phyloP scores from a whole-genome alignment of 352 stramenopile species.

The Phytophthora citrophthora region DNA sequence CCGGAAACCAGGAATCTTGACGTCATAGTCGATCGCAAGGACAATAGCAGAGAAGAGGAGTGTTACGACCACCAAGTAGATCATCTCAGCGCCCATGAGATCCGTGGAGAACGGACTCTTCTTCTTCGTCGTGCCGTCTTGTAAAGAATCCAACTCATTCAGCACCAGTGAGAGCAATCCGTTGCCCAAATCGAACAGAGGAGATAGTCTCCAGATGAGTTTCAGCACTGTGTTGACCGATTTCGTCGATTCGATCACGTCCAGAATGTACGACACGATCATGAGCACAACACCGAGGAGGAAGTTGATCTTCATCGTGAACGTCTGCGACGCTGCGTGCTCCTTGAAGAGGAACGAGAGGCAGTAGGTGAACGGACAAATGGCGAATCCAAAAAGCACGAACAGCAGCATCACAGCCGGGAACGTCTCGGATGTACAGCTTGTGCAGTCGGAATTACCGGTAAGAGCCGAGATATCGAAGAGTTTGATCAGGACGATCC shows the following conservation, averaged over 20 bases:
- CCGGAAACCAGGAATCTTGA: constrained; percentile 12
- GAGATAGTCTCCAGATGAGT: constrained; percentile 69
- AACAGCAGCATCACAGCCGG: constrained; percentile 53
- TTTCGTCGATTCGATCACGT: constrained; percentile 44
- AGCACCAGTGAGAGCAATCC: constrained; percentile 38
- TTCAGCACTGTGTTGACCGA: constrained; percentile 50
- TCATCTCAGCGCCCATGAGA: constrained; percentile 55
- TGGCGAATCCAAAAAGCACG: constrained; percentile 49
- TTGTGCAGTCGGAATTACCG: constrained; percentile 37
- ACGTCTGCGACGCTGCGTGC: constrained; percentile 53
- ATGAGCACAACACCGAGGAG: constrained; percentile 57
- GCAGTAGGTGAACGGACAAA: constrained; percentile 59
- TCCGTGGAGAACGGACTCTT: constrained; percentile 53
- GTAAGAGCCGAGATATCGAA: constrained; percentile 48
- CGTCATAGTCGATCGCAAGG: constrained; percentile 38
- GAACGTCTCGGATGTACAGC: constrained; percentile 43
- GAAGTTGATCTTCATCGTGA: constrained; percentile 65
- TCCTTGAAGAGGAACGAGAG: constrained; percentile 62
- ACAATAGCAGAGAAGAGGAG: constrained; percentile 28
- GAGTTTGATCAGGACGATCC: constrained; percentile 41
- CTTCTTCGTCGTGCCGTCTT: constrained; percentile 31
- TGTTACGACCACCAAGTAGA: constrained; percentile 42
- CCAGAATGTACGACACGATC: constrained; percentile 53
- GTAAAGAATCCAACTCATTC: constrained; percentile 34
- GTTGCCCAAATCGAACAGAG: constrained; percentile 47